Percentiles rank a stretch among this genome's conserved stretches.
Evolutionary conservation across 140 eudicot species (phyloP).

Genomic region (Oenanthe javanica): DNA sequence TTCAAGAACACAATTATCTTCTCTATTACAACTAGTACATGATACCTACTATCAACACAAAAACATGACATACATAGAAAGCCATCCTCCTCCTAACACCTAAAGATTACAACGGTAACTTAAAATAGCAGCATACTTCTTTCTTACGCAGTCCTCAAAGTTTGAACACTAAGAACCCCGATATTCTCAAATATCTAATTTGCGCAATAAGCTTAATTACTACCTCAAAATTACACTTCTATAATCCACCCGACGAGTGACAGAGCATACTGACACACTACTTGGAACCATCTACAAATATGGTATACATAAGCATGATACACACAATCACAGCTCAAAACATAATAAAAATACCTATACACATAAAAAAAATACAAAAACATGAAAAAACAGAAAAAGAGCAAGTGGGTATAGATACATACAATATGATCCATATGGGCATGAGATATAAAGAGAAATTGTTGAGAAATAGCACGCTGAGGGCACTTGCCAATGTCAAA

Average conservation of each 20-base stretch:
- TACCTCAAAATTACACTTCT: not conserved
- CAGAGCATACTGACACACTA: not conserved
- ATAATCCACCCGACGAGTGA: not conserved
- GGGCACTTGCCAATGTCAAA: slow-evolving; percentile 98
- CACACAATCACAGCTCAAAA: not conserved
- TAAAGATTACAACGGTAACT: not conserved
- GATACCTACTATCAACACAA: not conserved
- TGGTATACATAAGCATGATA: too few species aligned
- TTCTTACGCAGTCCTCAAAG: not conserved
- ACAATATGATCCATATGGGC: slow-evolving; percentile 99
- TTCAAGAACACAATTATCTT: too few species aligned
- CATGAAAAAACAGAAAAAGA: not conserved
- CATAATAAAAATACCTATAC: not conserved
- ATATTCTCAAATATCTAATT: not conserved
- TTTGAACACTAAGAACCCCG: not conserved
- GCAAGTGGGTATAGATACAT: not conserved
- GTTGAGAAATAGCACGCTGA: slow-evolving; percentile 78
- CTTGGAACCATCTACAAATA: not conserved
- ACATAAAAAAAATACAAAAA: not conserved
- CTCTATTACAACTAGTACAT: not conserved
- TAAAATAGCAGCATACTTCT: not conserved
- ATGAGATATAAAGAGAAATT: slow-evolving; percentile 89
- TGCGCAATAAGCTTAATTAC: too few species aligned
- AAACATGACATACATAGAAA: not conserved
- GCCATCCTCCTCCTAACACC: not conserved